Conservation (phyloP, 2,329 filamentous ascomycete genomes). For the Alternaria rosae region DNA sequence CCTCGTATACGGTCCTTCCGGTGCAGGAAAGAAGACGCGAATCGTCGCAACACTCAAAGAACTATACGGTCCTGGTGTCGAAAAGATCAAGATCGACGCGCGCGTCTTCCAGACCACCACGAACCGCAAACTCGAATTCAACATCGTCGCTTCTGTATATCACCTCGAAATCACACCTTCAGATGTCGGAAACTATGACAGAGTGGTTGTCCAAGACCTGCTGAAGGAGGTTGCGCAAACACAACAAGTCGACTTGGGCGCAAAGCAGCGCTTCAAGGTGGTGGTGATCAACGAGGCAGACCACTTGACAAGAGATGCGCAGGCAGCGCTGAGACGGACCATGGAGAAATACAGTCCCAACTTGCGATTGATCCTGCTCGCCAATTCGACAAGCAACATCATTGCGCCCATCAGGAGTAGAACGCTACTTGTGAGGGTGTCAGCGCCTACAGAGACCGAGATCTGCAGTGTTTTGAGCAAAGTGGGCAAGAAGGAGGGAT, state of each 20-base stretch:
- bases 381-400: slow-evolving; percentile 97
- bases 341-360: slow-evolving; percentile 99
- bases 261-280: slow-evolving; percentile 94
- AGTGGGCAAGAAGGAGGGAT: slow-evolving; percentile 81
- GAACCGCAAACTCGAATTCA: slow-evolving; percentile 99
- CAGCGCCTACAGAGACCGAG: slow-evolving; percentile 84
- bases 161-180: slow-evolving; percentile 98
- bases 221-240: slow-evolving; percentile 98
- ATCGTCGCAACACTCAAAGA: slow-evolving; percentile 96
- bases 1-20: slow-evolving; percentile 94
- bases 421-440: slow-evolving; percentile 88
- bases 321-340: slow-evolving; percentile 90
- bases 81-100: slow-evolving; percentile 99
- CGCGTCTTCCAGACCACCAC: slow-evolving; percentile 94
- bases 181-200: slow-evolving; percentile 94
- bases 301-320: slow-evolving; percentile 89
- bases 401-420: slow-evolving; percentile 97
- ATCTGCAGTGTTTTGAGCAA: slow-evolving; percentile 77
- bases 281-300: slow-evolving; percentile 99
- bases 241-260: slow-evolving; percentile 94
- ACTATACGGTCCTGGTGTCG: slow-evolving; percentile 93
- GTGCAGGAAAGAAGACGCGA: slow-evolving; percentile 96
- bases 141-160: slow-evolving; percentile 96
- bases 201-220: slow-evolving; percentile 93
- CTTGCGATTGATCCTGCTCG: slow-evolving; percentile 85